A percentile compares a stretch with the other conserved stretches of the same genome.
Conservation (phyloP, 176 grass and related monocot species). For the Saccharum officinarum region DNA sequence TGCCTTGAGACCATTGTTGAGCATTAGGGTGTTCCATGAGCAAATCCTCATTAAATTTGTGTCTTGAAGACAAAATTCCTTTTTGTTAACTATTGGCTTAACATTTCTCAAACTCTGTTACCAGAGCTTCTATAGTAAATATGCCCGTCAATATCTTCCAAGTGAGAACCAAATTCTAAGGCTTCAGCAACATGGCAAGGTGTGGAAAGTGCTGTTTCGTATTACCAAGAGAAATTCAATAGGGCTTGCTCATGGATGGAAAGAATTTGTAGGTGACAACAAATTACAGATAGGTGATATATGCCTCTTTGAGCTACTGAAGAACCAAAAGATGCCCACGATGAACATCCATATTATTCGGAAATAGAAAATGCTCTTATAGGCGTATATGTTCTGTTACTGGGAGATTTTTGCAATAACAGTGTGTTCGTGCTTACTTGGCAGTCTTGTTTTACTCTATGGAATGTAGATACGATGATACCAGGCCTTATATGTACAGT, state of each 20-base stretch:
- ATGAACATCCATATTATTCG: slow-evolving; percentile 10
- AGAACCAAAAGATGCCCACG: neutral
- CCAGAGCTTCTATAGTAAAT: neutral
- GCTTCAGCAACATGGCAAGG: slow-evolving; percentile 1
- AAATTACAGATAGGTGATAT: slow-evolving; percentile 6
- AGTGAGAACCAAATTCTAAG: neutral
- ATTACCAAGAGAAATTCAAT: neutral
- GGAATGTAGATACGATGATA: neutral
- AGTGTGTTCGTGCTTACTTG: neutral
- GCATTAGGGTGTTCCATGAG: neutral
- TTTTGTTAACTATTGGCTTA: neutral
- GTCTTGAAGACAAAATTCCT: neutral
- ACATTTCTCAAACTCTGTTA: neutral
- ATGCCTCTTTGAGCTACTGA: slow-evolving; percentile 16
- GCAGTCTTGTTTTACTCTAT: neutral
- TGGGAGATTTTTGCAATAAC: neutral
- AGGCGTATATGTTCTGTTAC: neutral
- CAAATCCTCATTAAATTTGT: neutral
- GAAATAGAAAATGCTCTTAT: neutral
- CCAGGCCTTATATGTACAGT: neutral
- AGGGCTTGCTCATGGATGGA: slow-evolving; percentile 2
- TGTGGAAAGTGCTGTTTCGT: neutral
- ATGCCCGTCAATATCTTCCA: slow-evolving; percentile 17
- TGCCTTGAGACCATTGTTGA: neutral
- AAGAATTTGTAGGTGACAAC: neutral